phyloP scores from a whole-genome alignment of 2,329 filamentous ascomycete species.

The Xylariaceae sp. region DNA sequence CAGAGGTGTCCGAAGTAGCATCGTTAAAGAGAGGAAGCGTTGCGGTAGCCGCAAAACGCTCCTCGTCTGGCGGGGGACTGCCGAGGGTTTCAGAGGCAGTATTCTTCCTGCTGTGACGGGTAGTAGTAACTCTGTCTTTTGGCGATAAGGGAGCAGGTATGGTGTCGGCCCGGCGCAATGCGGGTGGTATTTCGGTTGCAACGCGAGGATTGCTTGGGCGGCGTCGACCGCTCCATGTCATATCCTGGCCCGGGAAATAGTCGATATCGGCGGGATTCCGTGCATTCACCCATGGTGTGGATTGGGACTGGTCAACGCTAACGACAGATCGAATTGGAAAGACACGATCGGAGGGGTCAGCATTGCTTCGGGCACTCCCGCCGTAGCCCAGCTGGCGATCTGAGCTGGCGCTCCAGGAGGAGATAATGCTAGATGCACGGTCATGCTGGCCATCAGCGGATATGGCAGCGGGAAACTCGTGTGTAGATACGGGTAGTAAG shows the following conservation, averaged over 20 bases:
- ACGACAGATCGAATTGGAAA: slow-evolving; percentile 85
- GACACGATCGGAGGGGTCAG: slow-evolving; percentile 63
- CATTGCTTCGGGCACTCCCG: slow-evolving; percentile 37
- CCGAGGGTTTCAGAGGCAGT: slow-evolving; percentile 21
- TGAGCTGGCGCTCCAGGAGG: slow-evolving; percentile 50
- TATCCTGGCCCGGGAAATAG: slow-evolving; percentile 43
- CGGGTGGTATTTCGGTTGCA: slow-evolving; percentile 34
- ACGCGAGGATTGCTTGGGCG: slow-evolving; percentile 39
- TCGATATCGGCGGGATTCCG: slow-evolving; percentile 48
- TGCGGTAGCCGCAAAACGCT: slow-evolving; percentile 11
- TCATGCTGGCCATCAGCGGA: slow-evolving; percentile 5
- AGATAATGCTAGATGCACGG: slow-evolving; percentile 36
- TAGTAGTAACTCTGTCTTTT: slow-evolving; percentile 10
- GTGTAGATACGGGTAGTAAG: slow-evolving; percentile 3
- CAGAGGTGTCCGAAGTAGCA: slow-evolving; percentile 35
- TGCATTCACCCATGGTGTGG: slow-evolving; percentile 37
- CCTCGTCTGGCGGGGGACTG: slow-evolving; percentile 22
- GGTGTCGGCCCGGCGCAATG: slow-evolving; percentile 27
- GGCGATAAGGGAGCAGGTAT: slow-evolving; percentile 21
- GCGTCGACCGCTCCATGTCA: slow-evolving; percentile 41
- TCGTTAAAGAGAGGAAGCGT: slow-evolving; percentile 34
- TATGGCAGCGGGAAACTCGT: slow-evolving; percentile 2
- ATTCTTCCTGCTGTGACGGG: slow-evolving; percentile 23
- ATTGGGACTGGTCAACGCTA: slow-evolving; percentile 63
- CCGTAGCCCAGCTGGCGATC: slow-evolving; percentile 46